phyloP scores from a whole-genome alignment of 2,329 filamentous ascomycete species.

The Pseudogymnoascus verrucosus region DNA sequence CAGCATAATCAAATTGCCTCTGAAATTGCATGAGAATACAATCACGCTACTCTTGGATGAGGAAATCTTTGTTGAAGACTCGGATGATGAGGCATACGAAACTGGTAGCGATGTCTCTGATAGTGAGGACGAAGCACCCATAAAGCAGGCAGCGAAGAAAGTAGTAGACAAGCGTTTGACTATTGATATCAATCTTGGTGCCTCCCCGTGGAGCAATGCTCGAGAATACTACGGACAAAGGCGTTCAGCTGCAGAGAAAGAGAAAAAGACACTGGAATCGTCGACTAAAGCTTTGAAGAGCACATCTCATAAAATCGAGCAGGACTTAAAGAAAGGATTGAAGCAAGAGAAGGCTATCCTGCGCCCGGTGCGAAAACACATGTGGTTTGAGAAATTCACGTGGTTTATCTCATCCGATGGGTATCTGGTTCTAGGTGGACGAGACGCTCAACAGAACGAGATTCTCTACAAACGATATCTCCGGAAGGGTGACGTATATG shows the following conservation, averaged over 20 bases:
- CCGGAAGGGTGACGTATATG: conserved; percentile 82
- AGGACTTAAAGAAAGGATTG: conserved; percentile 76
- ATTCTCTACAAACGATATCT: conserved; percentile 82
- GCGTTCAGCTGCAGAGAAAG: conserved; percentile 74
- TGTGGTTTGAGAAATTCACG: conserved; percentile 96
- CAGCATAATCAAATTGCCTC: conserved; percentile 72
- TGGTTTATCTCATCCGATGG: conserved; percentile 96
- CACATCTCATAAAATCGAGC: conserved; percentile 78
- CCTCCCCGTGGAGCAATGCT: conserved; percentile 84
- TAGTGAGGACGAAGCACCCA: conserved; percentile 43
- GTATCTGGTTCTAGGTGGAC: conserved; percentile 83
- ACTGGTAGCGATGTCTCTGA: conserved; percentile 59
- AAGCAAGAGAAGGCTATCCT: conserved; percentile 89
- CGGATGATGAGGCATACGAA: conserved; percentile 48
- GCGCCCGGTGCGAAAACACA: conserved; percentile 69
- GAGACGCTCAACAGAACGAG: conserved; percentile 84
- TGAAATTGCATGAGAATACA: conserved; percentile 85
- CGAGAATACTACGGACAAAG: conserved; percentile 88
- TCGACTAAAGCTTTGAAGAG: conserved; percentile 79
- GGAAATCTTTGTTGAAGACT: conserved; percentile 50
- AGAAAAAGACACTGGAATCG: conserved; percentile 76
- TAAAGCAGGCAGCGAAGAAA: conserved; percentile 33
- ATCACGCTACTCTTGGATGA: conserved; percentile 70
- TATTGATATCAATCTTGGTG: conserved; percentile 75
- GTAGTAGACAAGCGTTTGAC: conserved; percentile 48